These are phyloP conservation scores for Camelina laxa DNA, from an alignment of 345 rosid species.

Conservation along the genomic window DNA sequence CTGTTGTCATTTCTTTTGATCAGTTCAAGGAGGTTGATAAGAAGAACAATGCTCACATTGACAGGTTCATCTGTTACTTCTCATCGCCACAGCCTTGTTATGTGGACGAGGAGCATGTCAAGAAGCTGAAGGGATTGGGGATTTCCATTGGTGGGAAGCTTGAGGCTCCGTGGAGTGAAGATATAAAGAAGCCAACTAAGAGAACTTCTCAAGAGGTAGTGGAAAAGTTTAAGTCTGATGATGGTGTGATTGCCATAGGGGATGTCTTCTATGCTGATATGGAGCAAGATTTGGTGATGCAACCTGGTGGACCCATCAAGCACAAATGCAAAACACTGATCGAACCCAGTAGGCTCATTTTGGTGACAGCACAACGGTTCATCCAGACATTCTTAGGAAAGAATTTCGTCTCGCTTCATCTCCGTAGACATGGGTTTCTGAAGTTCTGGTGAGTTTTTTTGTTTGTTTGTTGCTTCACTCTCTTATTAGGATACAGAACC, in stretches of 20 bases:
- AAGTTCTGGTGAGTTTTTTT: slow-evolving; percentile 70
- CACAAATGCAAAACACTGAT: slow-evolving; percentile 90
- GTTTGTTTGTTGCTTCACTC: neutral
- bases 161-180: slow-evolving; percentile 83
- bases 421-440: slow-evolving; percentile 91
- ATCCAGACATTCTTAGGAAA: slow-evolving; percentile 89
- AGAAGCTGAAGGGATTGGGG: slow-evolving; percentile 76
- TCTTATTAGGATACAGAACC: neutral
- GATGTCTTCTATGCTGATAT: slow-evolving; percentile 84
- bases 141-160: slow-evolving; percentile 67
- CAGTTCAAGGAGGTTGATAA: slow-evolving; percentile 50
- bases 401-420: slow-evolving; percentile 80
- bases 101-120: slow-evolving; percentile 79
- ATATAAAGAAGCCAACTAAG: slow-evolving; percentile 65
- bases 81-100: slow-evolving; percentile 70
- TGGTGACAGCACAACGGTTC: slow-evolving; percentile 83
- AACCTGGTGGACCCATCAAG: slow-evolving; percentile 88
- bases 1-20: slow-evolving; percentile 72
- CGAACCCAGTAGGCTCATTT: slow-evolving; percentile 77
- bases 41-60: slow-evolving; percentile 51
- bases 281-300: slow-evolving; percentile 78
- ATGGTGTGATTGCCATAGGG: slow-evolving; percentile 82
- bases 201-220: slow-evolving; percentile 58
- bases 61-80: slow-evolving; percentile 75
- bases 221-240: slow-evolving; percentile 64